Evolutionary conservation across 352 stramenopile genomes (phyloP), one percentile per base, ranked within the genome.

Genomic region (Salisapilia sapeloensis): DNA sequence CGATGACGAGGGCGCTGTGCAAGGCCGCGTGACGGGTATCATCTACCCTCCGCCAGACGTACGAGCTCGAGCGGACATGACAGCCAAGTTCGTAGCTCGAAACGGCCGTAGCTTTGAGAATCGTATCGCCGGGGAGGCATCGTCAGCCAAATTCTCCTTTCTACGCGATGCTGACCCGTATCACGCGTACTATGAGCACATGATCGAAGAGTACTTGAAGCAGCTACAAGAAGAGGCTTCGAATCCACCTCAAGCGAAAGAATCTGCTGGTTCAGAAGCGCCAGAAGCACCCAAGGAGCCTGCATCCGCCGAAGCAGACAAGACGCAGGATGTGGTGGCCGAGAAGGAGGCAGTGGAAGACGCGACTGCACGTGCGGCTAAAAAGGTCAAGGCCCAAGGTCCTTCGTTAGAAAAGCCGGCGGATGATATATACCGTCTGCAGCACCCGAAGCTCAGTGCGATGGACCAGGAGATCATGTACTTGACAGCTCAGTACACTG

Each of bases 21-120:
- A 90, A 48, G 75, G 71, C 38, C 55, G 50, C 24, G 72, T 90
- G 44, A 92, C 70, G 34, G 89, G 84, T 33, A 56, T 97, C 24
- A 99, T 99, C 63, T 83, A 89, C 38, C 96, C 96, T 34, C 96
- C 96, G 27, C 93, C 93, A 8, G 94, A 98, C 41, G 98, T 99
- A 41, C 79, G 93, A 32, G 89, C 86, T 3, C 90, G 99, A 20
- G 91, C 97, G 35, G 93, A 99, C 63, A 97, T 97, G 62, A 99
- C 96, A 5, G 94, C 96, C 32, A 69, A 95, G 51, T 99, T 98
- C 54, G 94, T 99, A 33, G 92, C 93, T 16, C 96, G 92, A 49
- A 97, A 98, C 53, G 96, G 96, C 5, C 82, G 93, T 41, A 91
- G 69, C 26, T 99, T 99, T 48, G 96, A 99, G 67, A 75, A 78